Evolutionary conservation across 371 early-diverging fungal species (phyloP).

Genomic region (Mortierella sp.): DNA sequence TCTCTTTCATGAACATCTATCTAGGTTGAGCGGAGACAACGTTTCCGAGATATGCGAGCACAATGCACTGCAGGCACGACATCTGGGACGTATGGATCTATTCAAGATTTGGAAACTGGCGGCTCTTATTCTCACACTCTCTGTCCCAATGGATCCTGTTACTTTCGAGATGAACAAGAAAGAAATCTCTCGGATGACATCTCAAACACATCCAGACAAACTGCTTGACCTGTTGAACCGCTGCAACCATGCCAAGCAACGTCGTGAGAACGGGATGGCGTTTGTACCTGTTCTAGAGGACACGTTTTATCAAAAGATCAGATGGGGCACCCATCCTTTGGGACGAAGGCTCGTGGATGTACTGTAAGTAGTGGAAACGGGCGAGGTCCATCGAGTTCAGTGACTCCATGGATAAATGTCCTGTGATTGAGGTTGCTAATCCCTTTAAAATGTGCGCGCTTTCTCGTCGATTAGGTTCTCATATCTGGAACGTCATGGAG

Average conservation of each 20-base stretch:
- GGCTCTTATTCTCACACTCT: constrained; percentile 42
- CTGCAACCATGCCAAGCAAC: constrained; percentile 38
- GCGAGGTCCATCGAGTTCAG: too few relatives aligned
- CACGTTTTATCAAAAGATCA: constrained; percentile 56
- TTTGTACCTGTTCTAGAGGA: constrained; percentile 52
- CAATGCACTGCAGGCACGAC: constrained; percentile 48
- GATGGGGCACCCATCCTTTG: constrained; percentile 82
- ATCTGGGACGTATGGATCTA: constrained; percentile 47
- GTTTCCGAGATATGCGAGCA: constrained; percentile 52
- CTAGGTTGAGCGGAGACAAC: constrained; percentile 48
- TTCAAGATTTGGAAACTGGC: constrained; percentile 55
- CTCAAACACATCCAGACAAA: constrained; percentile 42
- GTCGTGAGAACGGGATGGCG: constrained; percentile 54
- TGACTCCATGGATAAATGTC: too few relatives aligned
- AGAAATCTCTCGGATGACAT: constrained; percentile 46
- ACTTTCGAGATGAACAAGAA: constrained; percentile 48
- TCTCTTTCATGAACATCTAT: neutral
- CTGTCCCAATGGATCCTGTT: constrained; percentile 53
- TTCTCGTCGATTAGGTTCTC: constrained; percentile 60
- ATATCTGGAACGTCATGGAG: constrained; percentile 74
- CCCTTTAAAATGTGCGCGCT: too few relatives aligned
- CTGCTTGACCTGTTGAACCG: constrained; percentile 46
- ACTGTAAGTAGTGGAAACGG: constrained; percentile 58
- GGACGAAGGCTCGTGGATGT: constrained; percentile 70
- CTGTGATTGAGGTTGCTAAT: too few relatives aligned